Evolutionary conservation across 23 red algal species (phyloP).

Genomic region (Gracilaria vermiculophylla): DNA sequence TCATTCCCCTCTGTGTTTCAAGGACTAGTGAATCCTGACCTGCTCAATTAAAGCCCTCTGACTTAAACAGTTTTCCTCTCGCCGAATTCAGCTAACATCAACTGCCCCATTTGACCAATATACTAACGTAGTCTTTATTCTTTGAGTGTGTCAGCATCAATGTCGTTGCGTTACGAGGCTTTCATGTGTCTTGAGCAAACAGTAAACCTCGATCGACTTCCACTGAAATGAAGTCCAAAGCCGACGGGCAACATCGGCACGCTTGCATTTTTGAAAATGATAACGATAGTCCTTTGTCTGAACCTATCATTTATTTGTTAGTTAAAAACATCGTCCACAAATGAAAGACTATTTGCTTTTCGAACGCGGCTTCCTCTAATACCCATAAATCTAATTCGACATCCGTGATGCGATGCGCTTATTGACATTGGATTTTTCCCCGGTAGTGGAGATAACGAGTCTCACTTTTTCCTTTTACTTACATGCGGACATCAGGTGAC

Average conservation of each 20-base stretch:
- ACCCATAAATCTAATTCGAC: neutral
- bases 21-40: constrained; percentile 1
- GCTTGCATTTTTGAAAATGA: too few species aligned
- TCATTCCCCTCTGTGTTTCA: neutral
- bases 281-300: too few species aligned
- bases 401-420: too few species aligned
- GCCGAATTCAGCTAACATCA: neutral
- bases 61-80: neutral
- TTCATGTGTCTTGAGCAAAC: too few species aligned
- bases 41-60: constrained; percentile 18
- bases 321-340: too few species aligned
- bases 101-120: neutral
- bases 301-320: neutral
- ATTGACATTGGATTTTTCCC: too few species aligned
- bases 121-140: neutral
- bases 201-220: neutral
- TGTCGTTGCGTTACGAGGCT: too few species aligned
- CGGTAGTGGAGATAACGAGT: neutral
- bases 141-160: neutral
- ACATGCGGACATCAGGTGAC: neutral
- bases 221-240: too few species aligned
- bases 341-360: neutral
- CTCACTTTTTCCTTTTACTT: neutral
- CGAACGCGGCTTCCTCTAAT: neutral
- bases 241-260: too few species aligned